Evolutionary conservation across 1,139 yeast genomes (phyloP).

Genomic region (Geotrichum aggregatum): DNA sequence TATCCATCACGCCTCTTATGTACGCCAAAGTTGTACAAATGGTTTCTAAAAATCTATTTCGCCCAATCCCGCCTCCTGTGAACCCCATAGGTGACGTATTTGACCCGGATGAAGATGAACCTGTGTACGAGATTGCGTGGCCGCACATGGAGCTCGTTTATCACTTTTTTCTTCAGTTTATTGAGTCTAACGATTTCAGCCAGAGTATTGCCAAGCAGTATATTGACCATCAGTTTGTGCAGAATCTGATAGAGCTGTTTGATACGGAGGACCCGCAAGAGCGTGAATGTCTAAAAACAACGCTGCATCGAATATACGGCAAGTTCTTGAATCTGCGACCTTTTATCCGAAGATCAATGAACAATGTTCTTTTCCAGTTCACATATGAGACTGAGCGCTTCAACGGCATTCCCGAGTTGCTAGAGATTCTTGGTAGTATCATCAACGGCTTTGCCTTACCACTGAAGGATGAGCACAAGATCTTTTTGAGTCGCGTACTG

Average conservation of each 20-base stretch:
- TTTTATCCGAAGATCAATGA: conserved; percentile 85
- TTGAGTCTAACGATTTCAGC: conserved; percentile 92
- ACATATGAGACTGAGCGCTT: conserved; percentile 93
- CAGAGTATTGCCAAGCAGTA: conserved; percentile 90
- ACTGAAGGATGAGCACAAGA: conserved; percentile 92
- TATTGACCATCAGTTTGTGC: conserved; percentile 85
- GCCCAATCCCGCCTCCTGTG: conserved; percentile 98
- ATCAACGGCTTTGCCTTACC: conserved; percentile 98
- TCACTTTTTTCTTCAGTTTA: conserved; percentile 86
- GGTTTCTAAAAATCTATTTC: conserved; percentile 83
- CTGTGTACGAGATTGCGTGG: conserved; percentile 95
- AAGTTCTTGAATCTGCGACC: conserved; percentile 87
- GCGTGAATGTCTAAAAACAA: conserved; percentile 90
- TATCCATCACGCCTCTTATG: conserved; percentile 86
- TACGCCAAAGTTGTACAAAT: conserved; percentile 81
- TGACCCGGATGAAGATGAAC: conserved; percentile 99
- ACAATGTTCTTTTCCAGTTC: conserved; percentile 87
- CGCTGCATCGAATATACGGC: conserved; percentile 92
- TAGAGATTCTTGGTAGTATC: conserved; percentile 92
- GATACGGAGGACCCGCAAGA: conserved; percentile 97
- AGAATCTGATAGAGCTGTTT: conserved; percentile 75
- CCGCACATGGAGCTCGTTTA: conserved; percentile 97
- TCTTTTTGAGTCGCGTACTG: conserved; percentile 80
- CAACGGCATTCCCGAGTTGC: conserved; percentile 91
- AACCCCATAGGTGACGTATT: conserved; percentile 93